Percentiles rank a stretch among this genome's conserved stretches.
Evolutionary conservation across 331 rosid genomes (phyloP).

Genomic region (Malus hybrid): DNA sequence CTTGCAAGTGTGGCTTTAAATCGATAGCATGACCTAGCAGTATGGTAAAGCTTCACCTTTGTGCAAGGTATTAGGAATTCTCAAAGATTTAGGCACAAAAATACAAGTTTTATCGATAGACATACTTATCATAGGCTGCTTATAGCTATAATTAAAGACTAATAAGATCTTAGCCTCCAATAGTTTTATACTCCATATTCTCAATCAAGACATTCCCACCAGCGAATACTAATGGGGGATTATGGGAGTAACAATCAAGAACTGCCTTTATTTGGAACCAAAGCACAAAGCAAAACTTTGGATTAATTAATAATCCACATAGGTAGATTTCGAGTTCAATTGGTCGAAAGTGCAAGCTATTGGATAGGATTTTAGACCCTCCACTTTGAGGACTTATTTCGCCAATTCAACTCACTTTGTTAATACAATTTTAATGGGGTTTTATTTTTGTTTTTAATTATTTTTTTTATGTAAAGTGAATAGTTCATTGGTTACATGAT

Average conservation of each 20-base stretch:
- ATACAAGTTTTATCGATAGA: constrained; percentile 1
- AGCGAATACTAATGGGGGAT: constrained; percentile 20
- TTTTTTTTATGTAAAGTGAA: no score
- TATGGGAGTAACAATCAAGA: constrained; percentile 35
- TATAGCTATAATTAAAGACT: background rate
- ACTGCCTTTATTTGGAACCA: constrained; percentile 25
- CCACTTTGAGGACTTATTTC: constrained; percentile 11
- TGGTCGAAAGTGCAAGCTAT: constrained; percentile 42
- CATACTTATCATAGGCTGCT: background rate
- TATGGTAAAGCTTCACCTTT: background rate
- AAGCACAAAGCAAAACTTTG: constrained; percentile 3
- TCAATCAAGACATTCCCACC: constrained; percentile 14
- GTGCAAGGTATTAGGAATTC: background rate
- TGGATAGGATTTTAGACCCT: constrained; percentile 23
- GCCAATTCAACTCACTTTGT: background rate
- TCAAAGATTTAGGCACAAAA: background rate
- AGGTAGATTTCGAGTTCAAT: constrained; percentile 23
- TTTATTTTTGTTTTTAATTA: no score
- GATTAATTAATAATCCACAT: constrained; percentile 5
- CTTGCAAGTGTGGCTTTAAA: background rate
- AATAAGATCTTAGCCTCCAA: constrained; percentile 1
- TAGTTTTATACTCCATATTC: constrained; percentile 2
- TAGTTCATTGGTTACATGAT: no score
- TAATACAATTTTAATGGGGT: background rate
- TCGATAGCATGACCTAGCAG: background rate